Evolutionary conservation across 1,284 basidiomycete species (phyloP).

Genomic region (Pseudozyma sp.): DNA sequence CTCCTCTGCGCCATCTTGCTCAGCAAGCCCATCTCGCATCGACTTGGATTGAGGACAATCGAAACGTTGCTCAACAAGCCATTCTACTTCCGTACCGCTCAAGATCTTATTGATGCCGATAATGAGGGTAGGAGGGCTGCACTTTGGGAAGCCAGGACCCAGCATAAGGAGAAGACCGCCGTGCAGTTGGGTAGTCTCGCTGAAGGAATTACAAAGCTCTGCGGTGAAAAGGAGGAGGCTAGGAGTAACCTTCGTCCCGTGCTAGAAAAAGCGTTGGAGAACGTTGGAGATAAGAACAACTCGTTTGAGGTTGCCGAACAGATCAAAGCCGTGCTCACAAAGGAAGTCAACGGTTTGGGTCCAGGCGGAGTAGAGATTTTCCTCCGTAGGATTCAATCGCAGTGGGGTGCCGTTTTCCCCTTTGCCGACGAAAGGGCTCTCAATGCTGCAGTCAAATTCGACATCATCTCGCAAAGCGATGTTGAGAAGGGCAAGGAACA

Average conservation of each 20-base stretch:
- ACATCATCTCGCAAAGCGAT: constrained; percentile 24
- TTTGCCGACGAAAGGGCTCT: constrained; percentile 48
- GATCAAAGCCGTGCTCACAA: constrained; percentile 31
- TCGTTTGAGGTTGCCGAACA: constrained; percentile 32
- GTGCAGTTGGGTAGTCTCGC: constrained; percentile 50
- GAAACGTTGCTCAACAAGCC: constrained; percentile 52
- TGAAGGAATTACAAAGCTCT: constrained; percentile 28
- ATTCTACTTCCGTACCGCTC: constrained; percentile 31
- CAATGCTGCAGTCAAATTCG: constrained; percentile 32
- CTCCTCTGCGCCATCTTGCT: constrained; percentile 47
- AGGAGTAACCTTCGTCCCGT: constrained; percentile 24
- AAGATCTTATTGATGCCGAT: constrained; percentile 41
- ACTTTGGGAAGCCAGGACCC: constrained; percentile 53
- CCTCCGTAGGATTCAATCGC: constrained; percentile 40
- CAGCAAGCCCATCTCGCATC: constrained; percentile 55
- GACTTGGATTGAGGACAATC: constrained; percentile 43
- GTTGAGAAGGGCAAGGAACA: constrained; percentile 22
- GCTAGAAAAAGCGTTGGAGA: constrained; percentile 29
- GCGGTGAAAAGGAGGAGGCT: constrained; percentile 12
- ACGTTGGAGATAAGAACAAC: constrained; percentile 7
- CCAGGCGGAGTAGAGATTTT: constrained; percentile 50
- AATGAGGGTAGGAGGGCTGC: constrained; percentile 47
- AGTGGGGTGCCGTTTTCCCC: constrained; percentile 49
- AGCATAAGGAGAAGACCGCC: constrained; percentile 58
- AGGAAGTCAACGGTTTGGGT: constrained; percentile 45